Conservation (phyloP, 441 rosid species). For the Croton setiger region DNA sequence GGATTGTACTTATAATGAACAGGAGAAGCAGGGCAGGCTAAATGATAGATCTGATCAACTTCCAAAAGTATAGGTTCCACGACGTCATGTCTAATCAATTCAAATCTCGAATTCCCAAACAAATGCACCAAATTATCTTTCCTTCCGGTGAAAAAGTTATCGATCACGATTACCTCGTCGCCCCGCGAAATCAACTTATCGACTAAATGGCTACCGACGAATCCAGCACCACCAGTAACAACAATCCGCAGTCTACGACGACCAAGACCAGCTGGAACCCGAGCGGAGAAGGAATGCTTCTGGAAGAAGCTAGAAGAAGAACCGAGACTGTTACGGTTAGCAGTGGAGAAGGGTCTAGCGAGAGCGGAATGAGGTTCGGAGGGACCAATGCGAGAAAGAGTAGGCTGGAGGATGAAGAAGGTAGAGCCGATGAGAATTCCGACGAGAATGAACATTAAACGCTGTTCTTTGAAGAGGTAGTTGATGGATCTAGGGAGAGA, state of each 20-base stretch:
- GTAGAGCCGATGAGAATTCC: constrained; percentile 87
- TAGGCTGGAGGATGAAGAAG: constrained; percentile 83
- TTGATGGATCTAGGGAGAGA: constrained; percentile 79
- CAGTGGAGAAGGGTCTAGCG: constrained; percentile 29
- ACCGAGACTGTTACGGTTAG: neutral
- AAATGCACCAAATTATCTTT: constrained; percentile 80
- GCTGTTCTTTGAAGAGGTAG: constrained; percentile 76
- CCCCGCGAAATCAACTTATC: constrained; percentile 84
- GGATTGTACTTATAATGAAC: constrained; percentile 94
- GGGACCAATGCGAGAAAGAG: constrained; percentile 60
- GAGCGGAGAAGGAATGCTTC: constrained; percentile 27
- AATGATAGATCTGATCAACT: constrained; percentile 95
- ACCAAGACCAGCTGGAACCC: constrained; percentile 67
- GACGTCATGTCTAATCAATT: constrained; percentile 88
- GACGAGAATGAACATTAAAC: constrained; percentile 81
- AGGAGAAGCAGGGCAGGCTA: constrained; percentile 95
- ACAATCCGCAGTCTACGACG: constrained; percentile 68
- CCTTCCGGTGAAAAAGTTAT: constrained; percentile 93
- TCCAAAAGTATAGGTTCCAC: constrained; percentile 82
- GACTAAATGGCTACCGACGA: constrained; percentile 94
- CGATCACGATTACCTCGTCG: constrained; percentile 88
- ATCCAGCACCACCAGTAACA: constrained; percentile 95
- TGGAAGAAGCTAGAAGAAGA: constrained; percentile 5
- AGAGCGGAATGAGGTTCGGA: constrained; percentile 36
- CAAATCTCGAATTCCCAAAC: constrained; percentile 76